Conservation (phyloP, 1,139 yeast genomes). For the Candida neerlandica region DNA sequence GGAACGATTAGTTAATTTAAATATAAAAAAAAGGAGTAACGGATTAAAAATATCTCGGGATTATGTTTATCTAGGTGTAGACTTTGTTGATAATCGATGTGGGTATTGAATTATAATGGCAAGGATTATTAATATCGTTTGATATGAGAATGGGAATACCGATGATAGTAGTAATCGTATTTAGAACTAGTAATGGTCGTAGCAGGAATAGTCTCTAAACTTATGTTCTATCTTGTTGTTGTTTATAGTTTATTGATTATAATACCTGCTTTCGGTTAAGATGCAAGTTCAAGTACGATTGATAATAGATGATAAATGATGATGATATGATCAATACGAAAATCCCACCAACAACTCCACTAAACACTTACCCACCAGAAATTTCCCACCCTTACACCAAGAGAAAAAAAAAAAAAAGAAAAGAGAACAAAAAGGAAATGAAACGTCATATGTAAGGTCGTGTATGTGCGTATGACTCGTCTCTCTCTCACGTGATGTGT, state of each 20-base stretch:
- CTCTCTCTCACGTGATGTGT: slow-evolving; percentile 1
- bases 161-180: too few species aligned
- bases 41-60: not conserved
- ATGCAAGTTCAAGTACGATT: not conserved
- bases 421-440: too few species aligned
- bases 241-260: not conserved
- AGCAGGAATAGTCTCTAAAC: not conserved
- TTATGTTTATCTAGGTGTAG: not conserved
- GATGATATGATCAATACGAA: not conserved
- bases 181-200: too few species aligned
- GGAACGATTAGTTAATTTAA: not conserved
- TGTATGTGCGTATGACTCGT: too few species aligned
- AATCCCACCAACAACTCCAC: not conserved
- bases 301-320: not conserved
- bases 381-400: too few species aligned
- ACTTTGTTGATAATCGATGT: not conserved
- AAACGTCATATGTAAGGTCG: not conserved
- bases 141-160: not conserved
- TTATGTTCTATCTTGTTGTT: not conserved
- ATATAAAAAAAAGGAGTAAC: not conserved
- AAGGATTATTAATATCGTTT: not conserved
- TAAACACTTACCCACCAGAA: not conserved
- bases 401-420: too few species aligned
- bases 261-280: not conserved
- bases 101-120: not conserved